phyloP scores from a whole-genome alignment of 805 yeast genomes.

The Wickerhamomyces canadensis region DNA sequence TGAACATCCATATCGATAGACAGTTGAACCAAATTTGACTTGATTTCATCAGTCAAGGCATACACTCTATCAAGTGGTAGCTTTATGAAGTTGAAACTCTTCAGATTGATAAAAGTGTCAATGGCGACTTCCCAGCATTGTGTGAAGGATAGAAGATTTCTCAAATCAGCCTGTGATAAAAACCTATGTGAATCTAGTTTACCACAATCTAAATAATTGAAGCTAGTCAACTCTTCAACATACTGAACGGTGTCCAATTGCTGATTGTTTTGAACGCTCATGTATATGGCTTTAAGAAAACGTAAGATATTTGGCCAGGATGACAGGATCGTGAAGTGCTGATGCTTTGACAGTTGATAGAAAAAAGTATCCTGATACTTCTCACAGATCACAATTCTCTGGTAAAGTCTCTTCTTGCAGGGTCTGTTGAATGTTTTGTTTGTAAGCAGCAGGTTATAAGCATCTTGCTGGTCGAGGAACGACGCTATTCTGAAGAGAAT shows the following conservation, averaged over 20 bases:
- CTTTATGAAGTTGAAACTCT: slow-evolving; percentile 12
- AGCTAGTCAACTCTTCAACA: slow-evolving; percentile 18
- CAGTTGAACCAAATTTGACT: slow-evolving; percentile 4
- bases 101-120: slow-evolving; percentile 11
- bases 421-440: slow-evolving; percentile 12
- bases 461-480: slow-evolving; percentile 14
- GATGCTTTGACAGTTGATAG: slow-evolving; percentile 6
- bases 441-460: slow-evolving; percentile 9
- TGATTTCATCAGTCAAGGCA: slow-evolving; percentile 1
- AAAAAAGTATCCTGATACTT: slow-evolving; percentile 19
- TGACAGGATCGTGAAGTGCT: slow-evolving; percentile 11
- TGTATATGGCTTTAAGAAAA: slow-evolving; percentile 14
- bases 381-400: slow-evolving; percentile 18
- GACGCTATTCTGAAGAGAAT: slow-evolving; percentile 10
- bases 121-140: slow-evolving; percentile 19
- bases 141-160: slow-evolving; percentile 12
- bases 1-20: slow-evolving; percentile 9
- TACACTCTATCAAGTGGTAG: slow-evolving; percentile 15
- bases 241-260: slow-evolving; percentile 6
- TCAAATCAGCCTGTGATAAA: slow-evolving; percentile 9
- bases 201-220: slow-evolving; percentile 18
- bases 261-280: slow-evolving; percentile 1
- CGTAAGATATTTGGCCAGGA: slow-evolving; percentile 16
- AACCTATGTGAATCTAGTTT: slow-evolving; percentile 14
- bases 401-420: slow-evolving; percentile 17